Conservation (phyloP, 805 yeast genomes). For the Brettanomyces bruxellensis region DNA sequence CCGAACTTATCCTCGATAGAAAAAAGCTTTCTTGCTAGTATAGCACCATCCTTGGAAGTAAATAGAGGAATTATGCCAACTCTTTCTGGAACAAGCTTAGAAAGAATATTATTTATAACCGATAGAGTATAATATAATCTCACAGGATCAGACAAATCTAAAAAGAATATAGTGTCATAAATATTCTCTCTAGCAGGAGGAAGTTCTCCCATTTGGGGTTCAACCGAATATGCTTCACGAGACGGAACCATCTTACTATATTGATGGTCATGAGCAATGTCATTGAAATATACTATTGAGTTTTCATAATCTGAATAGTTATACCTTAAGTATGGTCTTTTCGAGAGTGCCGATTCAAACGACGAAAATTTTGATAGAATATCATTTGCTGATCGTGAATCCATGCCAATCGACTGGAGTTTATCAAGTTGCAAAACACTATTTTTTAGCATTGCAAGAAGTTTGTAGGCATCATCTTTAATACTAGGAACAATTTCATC, state of each 20-base stretch:
- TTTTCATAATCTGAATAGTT: slow-evolving; percentile 13
- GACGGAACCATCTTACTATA: slow-evolving; percentile 41
- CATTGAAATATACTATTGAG: slow-evolving; percentile 63
- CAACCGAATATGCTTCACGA: slow-evolving; percentile 35
- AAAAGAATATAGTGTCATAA: slow-evolving; percentile 61
- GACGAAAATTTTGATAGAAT: slow-evolving; percentile 32
- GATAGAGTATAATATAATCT: slow-evolving; percentile 44
- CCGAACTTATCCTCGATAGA: slow-evolving; percentile 12
- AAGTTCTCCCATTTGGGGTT: slow-evolving; percentile 44
- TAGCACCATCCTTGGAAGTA: not conserved
- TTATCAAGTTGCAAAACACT: slow-evolving; percentile 21
- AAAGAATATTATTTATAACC: slow-evolving; percentile 39
- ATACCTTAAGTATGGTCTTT: slow-evolving; percentile 15
- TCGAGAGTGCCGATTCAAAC: slow-evolving; percentile 4
- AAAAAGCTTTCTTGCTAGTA: slow-evolving; percentile 18
- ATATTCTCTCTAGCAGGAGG: slow-evolving; percentile 68
- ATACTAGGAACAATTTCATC: slow-evolving; percentile 51
- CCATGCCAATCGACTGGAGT: slow-evolving; percentile 25
- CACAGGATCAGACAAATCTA: slow-evolving; percentile 46
- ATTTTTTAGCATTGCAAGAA: slow-evolving; percentile 30
- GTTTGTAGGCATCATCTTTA: slow-evolving; percentile 33
- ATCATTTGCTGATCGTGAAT: slow-evolving; percentile 24
- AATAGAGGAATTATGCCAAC: slow-evolving; percentile 68
- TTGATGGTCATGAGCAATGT: slow-evolving; percentile 54
- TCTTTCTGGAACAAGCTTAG: slow-evolving; percentile 63